These are phyloP conservation scores for Lathyrus aphaca DNA, from an alignment of 306 rosid species.

Conservation along the genomic window DNA sequence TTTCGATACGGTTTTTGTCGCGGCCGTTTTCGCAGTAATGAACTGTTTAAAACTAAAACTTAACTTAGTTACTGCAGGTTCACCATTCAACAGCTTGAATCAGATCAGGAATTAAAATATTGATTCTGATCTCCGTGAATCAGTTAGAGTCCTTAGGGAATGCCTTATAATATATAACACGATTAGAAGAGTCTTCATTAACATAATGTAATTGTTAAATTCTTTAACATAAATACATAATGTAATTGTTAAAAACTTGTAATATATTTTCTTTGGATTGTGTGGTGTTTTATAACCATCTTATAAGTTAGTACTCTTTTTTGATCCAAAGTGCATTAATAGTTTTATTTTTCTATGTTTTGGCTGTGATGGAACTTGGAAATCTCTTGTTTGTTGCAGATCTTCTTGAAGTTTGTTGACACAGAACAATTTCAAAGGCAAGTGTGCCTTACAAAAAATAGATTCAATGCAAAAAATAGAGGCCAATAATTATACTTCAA, in stretches of 20 bases:
- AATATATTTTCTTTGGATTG: no score
- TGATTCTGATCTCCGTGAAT: constrained; percentile 11
- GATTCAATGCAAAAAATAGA: constrained; percentile 1
- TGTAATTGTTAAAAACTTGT: neutral
- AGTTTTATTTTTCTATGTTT: neutral
- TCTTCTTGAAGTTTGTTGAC: constrained; percentile 53
- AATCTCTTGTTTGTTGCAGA: constrained; percentile 41
- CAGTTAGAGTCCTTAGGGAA: neutral
- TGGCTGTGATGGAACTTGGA: constrained; percentile 33
- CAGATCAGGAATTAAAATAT: neutral
- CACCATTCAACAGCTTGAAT: neutral
- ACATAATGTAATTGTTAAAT: neutral
- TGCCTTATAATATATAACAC: neutral
- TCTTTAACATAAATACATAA: no score
- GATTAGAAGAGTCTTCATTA: neutral
- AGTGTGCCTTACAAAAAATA: constrained; percentile 35
- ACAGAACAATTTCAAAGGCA: constrained; percentile 62
- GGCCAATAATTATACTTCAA: constrained; percentile 6
- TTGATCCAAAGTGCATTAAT: neutral
- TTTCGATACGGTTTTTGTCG: no score
- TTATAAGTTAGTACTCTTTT: constrained; percentile 2
- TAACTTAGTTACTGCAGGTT: neutral
- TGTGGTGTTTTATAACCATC: neutral
- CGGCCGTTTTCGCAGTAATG: no score
- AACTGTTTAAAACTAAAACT: neutral